Percentiles rank a stretch among this genome's conserved stretches.
phyloP scores from a whole-genome alignment of 2,329 filamentous ascomycete species.

The Colletotrichum phormii region DNA sequence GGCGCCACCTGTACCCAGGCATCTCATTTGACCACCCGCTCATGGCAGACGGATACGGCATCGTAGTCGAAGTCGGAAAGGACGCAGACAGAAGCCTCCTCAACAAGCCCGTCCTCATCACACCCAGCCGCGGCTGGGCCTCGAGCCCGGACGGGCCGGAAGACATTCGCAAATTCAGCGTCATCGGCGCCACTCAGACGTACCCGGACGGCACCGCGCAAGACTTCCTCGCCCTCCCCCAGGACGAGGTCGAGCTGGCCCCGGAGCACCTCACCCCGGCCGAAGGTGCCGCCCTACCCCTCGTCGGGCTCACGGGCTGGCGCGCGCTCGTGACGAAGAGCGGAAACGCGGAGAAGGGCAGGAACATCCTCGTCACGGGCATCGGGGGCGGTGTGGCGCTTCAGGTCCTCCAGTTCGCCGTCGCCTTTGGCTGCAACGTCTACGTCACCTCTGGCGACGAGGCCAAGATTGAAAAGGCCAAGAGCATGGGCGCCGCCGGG shows the following conservation, averaged over 20 bases:
- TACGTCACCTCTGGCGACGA: constrained; percentile 82
- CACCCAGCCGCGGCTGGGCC: constrained; percentile 83
- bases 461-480: constrained; percentile 81
- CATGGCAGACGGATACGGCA: constrained; percentile 84
- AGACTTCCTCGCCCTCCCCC: constrained; percentile 77
- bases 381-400: constrained; percentile 94
- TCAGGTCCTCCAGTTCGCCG: constrained; percentile 82
- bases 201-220: constrained; percentile 78
- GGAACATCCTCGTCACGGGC: constrained; percentile 87
- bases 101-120: constrained; percentile 80
- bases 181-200: constrained; percentile 76
- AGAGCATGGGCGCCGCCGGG: constrained; percentile 78
- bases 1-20: constrained; percentile 90
- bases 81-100: constrained; percentile 55
- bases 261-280: constrained; percentile 77
- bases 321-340: constrained; percentile 85
- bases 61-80: constrained; percentile 74
- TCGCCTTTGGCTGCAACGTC: constrained; percentile 79
- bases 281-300: constrained; percentile 85
- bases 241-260: constrained; percentile 79
- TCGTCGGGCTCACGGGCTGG: constrained; percentile 91
- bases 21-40: constrained; percentile 84
- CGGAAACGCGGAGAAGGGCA: constrained; percentile 69
- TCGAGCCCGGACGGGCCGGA: constrained; percentile 80
- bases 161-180: constrained; percentile 64